Evolutionary conservation across 192 early-diverging fungal species (phyloP), one percentile per base, ranked within the genome.

Genomic region (Umbelopsis sp.): DNA sequence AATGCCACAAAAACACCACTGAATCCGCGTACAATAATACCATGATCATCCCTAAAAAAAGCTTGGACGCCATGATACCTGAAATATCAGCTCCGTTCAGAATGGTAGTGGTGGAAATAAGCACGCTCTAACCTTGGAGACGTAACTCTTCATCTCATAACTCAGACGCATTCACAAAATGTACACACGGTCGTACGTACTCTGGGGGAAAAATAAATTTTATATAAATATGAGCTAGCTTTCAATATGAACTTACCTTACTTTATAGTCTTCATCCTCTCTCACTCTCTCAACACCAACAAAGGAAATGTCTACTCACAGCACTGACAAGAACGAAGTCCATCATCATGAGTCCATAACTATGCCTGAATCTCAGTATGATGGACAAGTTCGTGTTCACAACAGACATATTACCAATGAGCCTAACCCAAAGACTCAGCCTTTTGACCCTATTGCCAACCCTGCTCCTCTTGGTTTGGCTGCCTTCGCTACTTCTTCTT

Each of bases 401-500:
- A 29, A 41, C 70, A 49, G 47, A 49, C 47, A 49, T n/a, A 49
- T 49, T 49, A 49, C 47, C 12, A n/a, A n/a, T 31, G 52, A 52
- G 43, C 43, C 53, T 38, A 47, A 52, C 43, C 44, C 70, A 5
- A 21, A 29, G 32, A 34, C 36, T 29, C 29, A 31, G 29, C 52
- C 54, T 22, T 65, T 71, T 21, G 29, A 59, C 16, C 34, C 34
- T n/a, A 47, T 34, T 12, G 54, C 25, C 36, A n/a, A 31, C 38
- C 43, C 43, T 34, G 26, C 17, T 71, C 70, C 75, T 32, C 45
- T 77, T 38, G 75, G 66, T 53, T 77, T 77, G 41, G 50, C 45
- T 5, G 70, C 66, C 20, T 77, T 77, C 21, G 69, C 71, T n/a
- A 25, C 68, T 45, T 31, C 71, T 52, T 56, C 75, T 11, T 69